Evolutionary conservation across 352 stramenopile genomes (phyloP).

Genomic region (Phytophthora nicotianae): DNA sequence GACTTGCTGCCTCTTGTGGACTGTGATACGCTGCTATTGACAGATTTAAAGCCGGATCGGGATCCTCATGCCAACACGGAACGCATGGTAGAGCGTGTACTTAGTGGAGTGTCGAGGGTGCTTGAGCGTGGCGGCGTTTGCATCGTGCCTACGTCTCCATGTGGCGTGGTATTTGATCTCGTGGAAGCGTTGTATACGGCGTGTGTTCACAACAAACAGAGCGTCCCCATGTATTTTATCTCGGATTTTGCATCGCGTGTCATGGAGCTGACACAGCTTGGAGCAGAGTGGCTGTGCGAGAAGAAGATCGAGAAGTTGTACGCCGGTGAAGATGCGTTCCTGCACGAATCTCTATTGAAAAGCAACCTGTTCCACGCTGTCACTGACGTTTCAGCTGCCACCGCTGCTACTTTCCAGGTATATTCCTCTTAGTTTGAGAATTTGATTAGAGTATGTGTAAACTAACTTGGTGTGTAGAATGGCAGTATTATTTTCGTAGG

Average conservation of each 20-base stretch:
- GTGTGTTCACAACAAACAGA: slow-evolving; percentile 51
- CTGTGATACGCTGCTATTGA: slow-evolving; percentile 80
- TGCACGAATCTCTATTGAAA: slow-evolving; percentile 61
- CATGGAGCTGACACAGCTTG: slow-evolving; percentile 59
- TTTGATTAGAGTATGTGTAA: background rate
- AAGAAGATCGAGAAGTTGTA: slow-evolving; percentile 86
- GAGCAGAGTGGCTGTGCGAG: slow-evolving; percentile 83
- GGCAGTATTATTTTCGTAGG: slow-evolving; percentile 80
- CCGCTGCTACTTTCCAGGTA: slow-evolving; percentile 67
- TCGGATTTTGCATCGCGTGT: slow-evolving; percentile 55
- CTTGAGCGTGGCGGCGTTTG: slow-evolving; percentile 72
- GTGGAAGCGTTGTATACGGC: slow-evolving; percentile 71
- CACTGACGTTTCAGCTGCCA: slow-evolving; percentile 41
- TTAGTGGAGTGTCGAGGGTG: slow-evolving; percentile 61
- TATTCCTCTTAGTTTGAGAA: background rate
- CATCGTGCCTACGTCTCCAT: slow-evolving; percentile 62
- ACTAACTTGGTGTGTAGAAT: slow-evolving; percentile 36
- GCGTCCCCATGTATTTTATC: slow-evolving; percentile 70
- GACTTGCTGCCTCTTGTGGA: slow-evolving; percentile 77
- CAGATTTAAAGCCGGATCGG: slow-evolving; percentile 75
- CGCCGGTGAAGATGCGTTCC: slow-evolving; percentile 69
- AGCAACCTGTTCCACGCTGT: slow-evolving; percentile 59
- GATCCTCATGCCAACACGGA: slow-evolving; percentile 77
- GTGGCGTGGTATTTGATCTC: slow-evolving; percentile 80
- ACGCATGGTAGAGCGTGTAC: slow-evolving; percentile 69